Percentiles rank a stretch among this genome's conserved stretches.
Evolutionary conservation across 1,139 yeast species (phyloP).

Genomic region (Debaryomycetaceae sp.): DNA sequence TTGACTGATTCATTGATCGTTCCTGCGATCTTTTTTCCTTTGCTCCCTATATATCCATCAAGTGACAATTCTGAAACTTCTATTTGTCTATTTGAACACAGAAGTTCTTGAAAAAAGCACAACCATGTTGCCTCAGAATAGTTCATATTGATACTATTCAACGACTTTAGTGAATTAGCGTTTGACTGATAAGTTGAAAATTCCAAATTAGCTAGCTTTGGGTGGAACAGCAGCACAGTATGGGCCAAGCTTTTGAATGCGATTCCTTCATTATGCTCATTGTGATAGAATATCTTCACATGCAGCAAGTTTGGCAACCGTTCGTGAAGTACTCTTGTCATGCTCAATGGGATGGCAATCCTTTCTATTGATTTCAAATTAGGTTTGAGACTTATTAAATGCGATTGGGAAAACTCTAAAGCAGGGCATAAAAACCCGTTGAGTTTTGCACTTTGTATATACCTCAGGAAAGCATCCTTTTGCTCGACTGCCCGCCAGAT

Average conservation of each 20-base stretch:
- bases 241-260: conserved; percentile 4
- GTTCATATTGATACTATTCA: conserved; percentile 1
- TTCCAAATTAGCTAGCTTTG: conserved; percentile 2
- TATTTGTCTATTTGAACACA: conserved; percentile 3
- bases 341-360: not conserved
- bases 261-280: conserved; percentile 1
- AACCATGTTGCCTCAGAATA: conserved; percentile 12
- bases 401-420: not conserved
- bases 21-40: conserved; percentile 7
- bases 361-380: not conserved
- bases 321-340: not conserved
- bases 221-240: not conserved
- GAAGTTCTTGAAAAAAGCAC: conserved; percentile 11
- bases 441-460: not conserved
- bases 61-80: conserved; percentile 11
- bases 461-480: not conserved
- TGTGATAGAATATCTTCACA: conserved; percentile 5
- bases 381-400: not conserved
- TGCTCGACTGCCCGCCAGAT: not conserved
- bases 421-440: not conserved
- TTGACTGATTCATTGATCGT: conserved; percentile 7
- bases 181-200: conserved; percentile 2
- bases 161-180: conserved; percentile 2
- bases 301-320: conserved; percentile 6
- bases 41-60: conserved; percentile 14